Percentiles rank a stretch among this genome's conserved stretches.
These are phyloP conservation scores for Mycena vulgaris DNA, from an alignment of 768 basidiomycete genomes.

Conservation along the genomic window DNA sequence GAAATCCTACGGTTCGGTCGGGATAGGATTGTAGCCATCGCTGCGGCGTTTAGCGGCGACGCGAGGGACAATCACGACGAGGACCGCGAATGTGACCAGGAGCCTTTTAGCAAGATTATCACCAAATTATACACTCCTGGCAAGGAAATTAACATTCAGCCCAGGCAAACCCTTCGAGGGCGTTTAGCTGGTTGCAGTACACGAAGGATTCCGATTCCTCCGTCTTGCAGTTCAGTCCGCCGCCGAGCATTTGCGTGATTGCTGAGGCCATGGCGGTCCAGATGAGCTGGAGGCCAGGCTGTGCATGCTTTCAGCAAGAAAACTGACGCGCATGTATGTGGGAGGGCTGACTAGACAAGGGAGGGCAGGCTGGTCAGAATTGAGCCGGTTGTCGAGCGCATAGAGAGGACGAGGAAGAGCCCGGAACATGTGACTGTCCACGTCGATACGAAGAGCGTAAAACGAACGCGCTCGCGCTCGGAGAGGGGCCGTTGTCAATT, in stretches of 20 bases:
- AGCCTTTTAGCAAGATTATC: slow-evolving; percentile 60
- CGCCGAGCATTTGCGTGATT: slow-evolving; percentile 76
- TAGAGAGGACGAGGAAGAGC: slow-evolving; percentile 70
- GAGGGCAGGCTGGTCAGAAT: slow-evolving; percentile 73
- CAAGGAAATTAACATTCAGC: slow-evolving; percentile 69
- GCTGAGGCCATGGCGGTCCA: slow-evolving; percentile 84
- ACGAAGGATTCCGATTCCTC: slow-evolving; percentile 62
- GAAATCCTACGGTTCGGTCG: too few relatives aligned
- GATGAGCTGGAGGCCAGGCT: slow-evolving; percentile 78
- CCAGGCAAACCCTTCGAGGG: slow-evolving; percentile 84
- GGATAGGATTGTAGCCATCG: too few relatives aligned
- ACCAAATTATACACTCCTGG: neutral
- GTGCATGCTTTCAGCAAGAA: neutral
- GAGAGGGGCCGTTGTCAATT: too few relatives aligned
- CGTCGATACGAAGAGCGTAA: slow-evolving; percentile 75
- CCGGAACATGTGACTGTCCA: slow-evolving; percentile 77
- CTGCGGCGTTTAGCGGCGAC: slow-evolving; percentile 72
- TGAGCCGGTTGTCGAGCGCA: slow-evolving; percentile 62
- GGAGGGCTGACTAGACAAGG: slow-evolving; percentile 68
- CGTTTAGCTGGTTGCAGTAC: slow-evolving; percentile 86
- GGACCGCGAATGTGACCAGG: slow-evolving; percentile 71
- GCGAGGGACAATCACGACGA: slow-evolving; percentile 74
- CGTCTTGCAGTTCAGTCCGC: slow-evolving; percentile 77
- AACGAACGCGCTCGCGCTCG: slow-evolving; percentile 76
- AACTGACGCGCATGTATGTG: too few relatives aligned